phyloP scores from a whole-genome alignment of 2,329 filamentous ascomycete species.

The Ceratocystis eucalypticola region DNA sequence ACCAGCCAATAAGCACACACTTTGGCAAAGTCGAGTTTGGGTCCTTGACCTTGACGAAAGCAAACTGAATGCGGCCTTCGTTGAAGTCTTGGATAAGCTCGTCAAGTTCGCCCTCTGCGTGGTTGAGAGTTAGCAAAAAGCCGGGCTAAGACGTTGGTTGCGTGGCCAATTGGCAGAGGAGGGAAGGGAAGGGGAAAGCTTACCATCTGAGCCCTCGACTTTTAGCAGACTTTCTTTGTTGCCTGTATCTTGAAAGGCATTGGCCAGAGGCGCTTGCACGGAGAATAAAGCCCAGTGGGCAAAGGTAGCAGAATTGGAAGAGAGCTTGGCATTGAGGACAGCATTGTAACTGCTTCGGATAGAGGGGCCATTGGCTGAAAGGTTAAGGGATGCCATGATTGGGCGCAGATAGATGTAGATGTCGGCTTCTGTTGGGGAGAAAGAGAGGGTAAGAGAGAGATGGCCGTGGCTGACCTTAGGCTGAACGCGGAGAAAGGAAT shows the following conservation, averaged over 20 bases:
- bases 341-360: conserved; percentile 69
- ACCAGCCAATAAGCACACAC: conserved; percentile 88
- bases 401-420: background rate
- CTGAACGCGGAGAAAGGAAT: background rate
- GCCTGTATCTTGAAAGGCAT: conserved; percentile 76
- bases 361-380: conserved; percentile 64
- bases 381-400: conserved; percentile 63
- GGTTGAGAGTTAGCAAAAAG: background rate
- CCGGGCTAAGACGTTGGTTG: conserved; percentile 12
- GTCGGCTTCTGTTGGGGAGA: background rate
- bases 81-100: conserved; percentile 93
- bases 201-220: conserved; percentile 82
- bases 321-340: conserved; percentile 40
- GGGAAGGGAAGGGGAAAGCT: conserved; percentile 19
- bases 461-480: background rate
- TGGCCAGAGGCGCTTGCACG: conserved; percentile 81
- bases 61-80: conserved; percentile 92
- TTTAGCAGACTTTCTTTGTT: conserved; percentile 90
- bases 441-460: background rate
- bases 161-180: background rate
- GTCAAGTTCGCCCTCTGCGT: conserved; percentile 70
- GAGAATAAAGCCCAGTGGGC: conserved; percentile 91
- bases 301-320: conserved; percentile 60
- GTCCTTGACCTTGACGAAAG: conserved; percentile 91
- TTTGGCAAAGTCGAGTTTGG: conserved; percentile 83